Base-by-base conservation (phyloP, 2,329 filamentous ascomycete genomes). In the Beauveria varroae region DNA sequence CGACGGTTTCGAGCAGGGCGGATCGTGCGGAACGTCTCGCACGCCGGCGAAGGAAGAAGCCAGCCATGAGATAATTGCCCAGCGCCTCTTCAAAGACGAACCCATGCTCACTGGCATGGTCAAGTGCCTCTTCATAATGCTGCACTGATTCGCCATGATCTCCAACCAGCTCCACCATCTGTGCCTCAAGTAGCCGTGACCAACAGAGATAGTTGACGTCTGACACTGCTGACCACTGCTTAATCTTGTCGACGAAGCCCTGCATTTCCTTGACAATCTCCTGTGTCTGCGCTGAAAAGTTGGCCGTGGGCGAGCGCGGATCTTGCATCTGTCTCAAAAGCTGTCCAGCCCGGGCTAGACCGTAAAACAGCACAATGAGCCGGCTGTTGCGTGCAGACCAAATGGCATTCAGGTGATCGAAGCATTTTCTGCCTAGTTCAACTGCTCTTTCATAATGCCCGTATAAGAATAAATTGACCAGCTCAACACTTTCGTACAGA, bases 61-160 rank as follows among this genome's bases (percentile, higher is more conserved):
- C 87, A 1, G 86, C 88, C 76, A 92, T 88, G 34, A 92, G 77
- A 69, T 90, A 89, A 68, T 89, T 88, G 18, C 85, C 84, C 1
- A 91, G 77, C 0, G 87, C 89, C 70, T 92, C 88, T 63, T 93
- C 89, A 55, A 91, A 82, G 2, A 81, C 68, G 64, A 89, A 88
- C 49, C 80, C 79, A 66, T 90, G 81, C 60, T 88, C 79, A 22
- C 88, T 80, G 14, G 87, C 84, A 67, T 92, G 89, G 67, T 93
- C 88, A 62, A 92, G 74, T 7, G 86, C 85, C 64, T 84, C 79
- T 69, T 93, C 90, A 67, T 91, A 93, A 50, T 81, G 76, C 26
- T 76, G 76, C 40, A 92, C 78, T 8, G 87, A 85, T 2, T 73
- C 69, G 3, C 83, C 85, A 63, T 85, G 79, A 40, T 87, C 75